A percentile compares a stretch with the other conserved stretches of the same genome.
These are phyloP conservation scores for Leucosporidium scottii DNA, from an alignment of 768 basidiomycete genomes.

Conservation along the genomic window DNA sequence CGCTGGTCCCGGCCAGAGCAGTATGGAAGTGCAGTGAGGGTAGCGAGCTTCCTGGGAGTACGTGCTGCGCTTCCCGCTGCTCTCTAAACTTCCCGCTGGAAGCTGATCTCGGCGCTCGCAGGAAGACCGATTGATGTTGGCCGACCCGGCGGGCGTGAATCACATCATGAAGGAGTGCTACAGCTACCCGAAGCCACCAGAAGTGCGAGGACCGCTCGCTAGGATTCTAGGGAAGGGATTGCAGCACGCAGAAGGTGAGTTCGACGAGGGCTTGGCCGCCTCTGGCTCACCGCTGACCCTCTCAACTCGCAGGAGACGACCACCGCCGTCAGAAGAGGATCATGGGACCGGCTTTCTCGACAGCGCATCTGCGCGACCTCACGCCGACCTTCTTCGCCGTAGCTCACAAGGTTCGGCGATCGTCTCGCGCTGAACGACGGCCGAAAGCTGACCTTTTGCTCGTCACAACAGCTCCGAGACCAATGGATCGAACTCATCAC, in stretches of 20 bases:
- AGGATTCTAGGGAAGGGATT: conserved; percentile 31
- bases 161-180: conserved; percentile 29
- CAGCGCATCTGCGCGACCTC: conserved; percentile 19
- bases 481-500: conserved; percentile 4
- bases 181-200: conserved; percentile 31
- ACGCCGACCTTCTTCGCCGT: conserved; percentile 27
- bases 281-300: background rate
- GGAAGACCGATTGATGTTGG: background rate
- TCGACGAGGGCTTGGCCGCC: too few species aligned
- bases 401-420: conserved; percentile 17
- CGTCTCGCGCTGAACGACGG: background rate
- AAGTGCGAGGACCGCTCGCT: conserved; percentile 20
- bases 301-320: conserved; percentile 9
- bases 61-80: too few species aligned
- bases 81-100: too few species aligned
- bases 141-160: conserved; percentile 28
- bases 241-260: conserved; percentile 27
- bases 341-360: conserved; percentile 24
- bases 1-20: too few species aligned
- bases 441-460: background rate
- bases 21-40: too few species aligned
- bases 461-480: conserved; percentile 10
- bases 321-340: conserved; percentile 34
- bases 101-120: background rate
- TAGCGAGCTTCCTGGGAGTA: too few species aligned